Conservation (phyloP, 495 filamentous ascomycete species). For the Stereocaulon alpinum region DNA sequence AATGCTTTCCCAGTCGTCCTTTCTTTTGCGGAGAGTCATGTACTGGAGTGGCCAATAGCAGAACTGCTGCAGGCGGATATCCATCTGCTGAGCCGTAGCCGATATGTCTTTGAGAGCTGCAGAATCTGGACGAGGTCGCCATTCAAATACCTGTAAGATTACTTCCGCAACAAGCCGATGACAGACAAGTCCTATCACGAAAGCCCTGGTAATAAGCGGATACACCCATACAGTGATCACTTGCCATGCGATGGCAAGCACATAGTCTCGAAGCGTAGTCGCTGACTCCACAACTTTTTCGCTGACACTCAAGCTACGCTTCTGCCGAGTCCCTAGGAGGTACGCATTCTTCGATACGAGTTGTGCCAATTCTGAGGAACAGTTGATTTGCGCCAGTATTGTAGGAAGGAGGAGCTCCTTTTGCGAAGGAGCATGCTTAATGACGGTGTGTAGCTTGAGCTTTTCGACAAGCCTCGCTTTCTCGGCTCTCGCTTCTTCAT, state of each 20-base stretch:
- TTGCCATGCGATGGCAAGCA: conserved; percentile 58
- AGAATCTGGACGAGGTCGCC: conserved; percentile 68
- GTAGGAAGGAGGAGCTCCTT: conserved; percentile 72
- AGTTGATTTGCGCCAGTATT: conserved; percentile 93
- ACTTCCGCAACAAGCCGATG: conserved; percentile 75
- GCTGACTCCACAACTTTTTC: conserved; percentile 94
- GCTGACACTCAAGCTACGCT: conserved; percentile 80
- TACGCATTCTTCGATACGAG: conserved; percentile 80
- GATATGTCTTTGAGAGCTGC: conserved; percentile 91
- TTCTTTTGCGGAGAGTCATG: conserved; percentile 74
- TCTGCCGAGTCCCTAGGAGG: conserved; percentile 66
- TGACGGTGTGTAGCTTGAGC: conserved; percentile 74
- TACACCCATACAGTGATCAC: conserved; percentile 65
- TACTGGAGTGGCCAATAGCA: conserved; percentile 99
- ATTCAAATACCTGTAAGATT: conserved; percentile 72
- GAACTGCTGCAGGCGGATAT: conserved; percentile 95
- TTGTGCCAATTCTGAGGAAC: conserved; percentile 76
- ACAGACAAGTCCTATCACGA: conserved; percentile 67
- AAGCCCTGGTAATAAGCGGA: conserved; percentile 61
- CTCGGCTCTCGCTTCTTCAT: conserved; percentile 48
- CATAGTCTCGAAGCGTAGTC: conserved; percentile 65
- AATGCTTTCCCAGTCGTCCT: conserved; percentile 89
- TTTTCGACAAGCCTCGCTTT: conserved; percentile 69
- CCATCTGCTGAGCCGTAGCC: conserved; percentile 95
- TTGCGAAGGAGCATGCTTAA: conserved; percentile 60